phyloP scores from a whole-genome alignment of 495 filamentous ascomycete species.

The Cercophora newfieldiana region DNA sequence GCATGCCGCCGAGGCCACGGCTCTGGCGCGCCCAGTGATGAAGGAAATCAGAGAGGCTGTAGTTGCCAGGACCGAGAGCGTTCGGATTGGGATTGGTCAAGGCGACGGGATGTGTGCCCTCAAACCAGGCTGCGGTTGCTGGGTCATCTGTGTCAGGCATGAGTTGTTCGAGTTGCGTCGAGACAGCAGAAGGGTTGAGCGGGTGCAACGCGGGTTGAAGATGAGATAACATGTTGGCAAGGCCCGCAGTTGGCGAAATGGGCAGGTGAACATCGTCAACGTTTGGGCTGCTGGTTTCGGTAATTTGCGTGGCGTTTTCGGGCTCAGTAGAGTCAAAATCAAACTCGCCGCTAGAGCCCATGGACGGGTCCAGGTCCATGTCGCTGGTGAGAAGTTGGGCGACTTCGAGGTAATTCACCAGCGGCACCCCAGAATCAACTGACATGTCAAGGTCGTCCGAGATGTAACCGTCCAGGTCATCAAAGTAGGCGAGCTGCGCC shows the following conservation, averaged over 20 bases:
- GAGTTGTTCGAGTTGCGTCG: conserved; percentile 11
- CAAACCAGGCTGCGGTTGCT: conserved; percentile 14
- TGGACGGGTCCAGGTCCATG: conserved; percentile 21
- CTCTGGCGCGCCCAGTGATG: conserved; percentile 34
- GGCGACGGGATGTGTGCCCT: conserved; percentile 19
- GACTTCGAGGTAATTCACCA: conserved; percentile 23
- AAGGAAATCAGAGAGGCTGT: conserved; percentile 32
- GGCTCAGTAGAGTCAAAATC: neutral
- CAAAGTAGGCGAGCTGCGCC: conserved; percentile 9
- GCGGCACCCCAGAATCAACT: conserved; percentile 24
- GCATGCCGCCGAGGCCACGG: conserved; percentile 11
- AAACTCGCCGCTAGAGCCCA: conserved; percentile 6
- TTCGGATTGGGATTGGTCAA: conserved; percentile 25
- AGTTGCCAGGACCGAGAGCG: conserved; percentile 32
- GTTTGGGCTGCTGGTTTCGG: neutral
- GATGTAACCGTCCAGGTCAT: conserved; percentile 19
- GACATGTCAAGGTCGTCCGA: conserved; percentile 27
- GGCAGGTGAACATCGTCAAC: neutral
- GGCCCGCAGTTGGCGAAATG: neutral
- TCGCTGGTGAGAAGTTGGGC: conserved; percentile 23
- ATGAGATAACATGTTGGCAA: conserved; percentile 3
- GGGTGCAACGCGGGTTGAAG: neutral
- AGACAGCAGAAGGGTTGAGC: neutral
- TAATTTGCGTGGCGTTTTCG: neutral
- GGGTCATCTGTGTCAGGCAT: neutral